Evolutionary conservation across 306 rosid genomes (phyloP), one percentile per base, ranked within the genome.

Genomic region (Dalbergia cultrata): DNA sequence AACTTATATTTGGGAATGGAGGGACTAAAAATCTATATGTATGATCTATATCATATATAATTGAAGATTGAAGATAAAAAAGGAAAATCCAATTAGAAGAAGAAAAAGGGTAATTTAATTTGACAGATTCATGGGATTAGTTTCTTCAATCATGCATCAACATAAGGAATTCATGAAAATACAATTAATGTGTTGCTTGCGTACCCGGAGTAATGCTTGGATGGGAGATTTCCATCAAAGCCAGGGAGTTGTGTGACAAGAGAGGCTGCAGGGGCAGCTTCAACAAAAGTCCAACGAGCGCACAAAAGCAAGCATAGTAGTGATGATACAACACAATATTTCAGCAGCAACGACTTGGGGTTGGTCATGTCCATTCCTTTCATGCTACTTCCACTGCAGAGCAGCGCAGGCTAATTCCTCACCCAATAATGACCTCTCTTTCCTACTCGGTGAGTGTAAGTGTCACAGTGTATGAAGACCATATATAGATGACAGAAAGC

Each of bases 161-260:
- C n/a, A 61, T 18, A 21, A 26, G 31, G 31, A 26, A 26, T 26
- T 26, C 31, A 26, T 26, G 31, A 26, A 26, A 26, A 26, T n/a
- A 26, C 2, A 26, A 26, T 26, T 1, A 26, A 26, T 26, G 31
- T 26, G 31, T 26, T 26, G 31, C 31, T 13, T 53, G 19, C 53
- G 12, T 85, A 85, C 85, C 85, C 83, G 44, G 88, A 77, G 50
- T 81, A 85, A 75, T 85, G 88, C 1, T 85, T 77, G 65, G 85
- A 85, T 26, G 75, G 82, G 58, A 85, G 58, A 26, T 6, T 58
- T 67, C 35, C 68, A 1, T 6, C 1, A 34, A 81, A 81, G 43
- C 85, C 85, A 67, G 85, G 85, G 78, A 84, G 78, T 3, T 74
- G 63, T 31, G 74, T 83, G 84, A 83, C n/a, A 11, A 79, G 84